phyloP scores from a whole-genome alignment of 1,284 basidiomycete genomes.

The Pseudozyma pruni region DNA sequence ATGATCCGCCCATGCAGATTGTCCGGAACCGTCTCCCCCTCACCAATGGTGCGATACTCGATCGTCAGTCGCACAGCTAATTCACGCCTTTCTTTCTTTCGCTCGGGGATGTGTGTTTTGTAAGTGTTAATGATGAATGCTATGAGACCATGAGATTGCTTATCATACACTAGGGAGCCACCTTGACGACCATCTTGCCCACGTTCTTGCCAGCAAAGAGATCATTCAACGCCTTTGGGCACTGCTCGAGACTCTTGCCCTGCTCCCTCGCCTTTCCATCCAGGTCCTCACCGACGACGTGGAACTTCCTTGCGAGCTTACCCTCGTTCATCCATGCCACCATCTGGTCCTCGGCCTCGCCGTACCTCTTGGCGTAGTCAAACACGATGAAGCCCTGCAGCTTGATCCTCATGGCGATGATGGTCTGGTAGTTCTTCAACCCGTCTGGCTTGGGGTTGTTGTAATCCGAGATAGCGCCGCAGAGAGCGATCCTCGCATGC shows the following conservation, averaged over 20 bases:
- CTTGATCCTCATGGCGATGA: constrained; percentile 80
- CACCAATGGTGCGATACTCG: too few relatives aligned
- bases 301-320: too few relatives aligned
- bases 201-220: constrained; percentile 56
- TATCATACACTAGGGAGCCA: constrained; percentile 18
- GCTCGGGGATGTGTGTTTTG: too few relatives aligned
- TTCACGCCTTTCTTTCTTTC: too few relatives aligned
- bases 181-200: constrained; percentile 56
- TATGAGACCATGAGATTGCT: background rate
- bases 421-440: constrained; percentile 69
- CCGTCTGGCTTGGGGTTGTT: constrained; percentile 66
- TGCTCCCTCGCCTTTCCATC: constrained; percentile 18
- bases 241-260: constrained; percentile 31
- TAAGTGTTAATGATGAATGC: too few relatives aligned
- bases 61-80: too few relatives aligned
- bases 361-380: constrained; percentile 39
- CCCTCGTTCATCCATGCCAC: constrained; percentile 71
- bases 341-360: constrained; percentile 69
- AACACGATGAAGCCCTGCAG: constrained; percentile 77
- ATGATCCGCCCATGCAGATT: too few relatives aligned
- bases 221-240: constrained; percentile 48
- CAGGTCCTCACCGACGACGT: constrained; percentile 46
- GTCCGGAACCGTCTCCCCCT: too few relatives aligned
- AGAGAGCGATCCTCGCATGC: constrained; percentile 79
- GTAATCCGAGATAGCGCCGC: constrained; percentile 76